Evolutionary conservation across 768 basidiomycete species (phyloP).

Genomic region (Butyriboletus loyo): DNA sequence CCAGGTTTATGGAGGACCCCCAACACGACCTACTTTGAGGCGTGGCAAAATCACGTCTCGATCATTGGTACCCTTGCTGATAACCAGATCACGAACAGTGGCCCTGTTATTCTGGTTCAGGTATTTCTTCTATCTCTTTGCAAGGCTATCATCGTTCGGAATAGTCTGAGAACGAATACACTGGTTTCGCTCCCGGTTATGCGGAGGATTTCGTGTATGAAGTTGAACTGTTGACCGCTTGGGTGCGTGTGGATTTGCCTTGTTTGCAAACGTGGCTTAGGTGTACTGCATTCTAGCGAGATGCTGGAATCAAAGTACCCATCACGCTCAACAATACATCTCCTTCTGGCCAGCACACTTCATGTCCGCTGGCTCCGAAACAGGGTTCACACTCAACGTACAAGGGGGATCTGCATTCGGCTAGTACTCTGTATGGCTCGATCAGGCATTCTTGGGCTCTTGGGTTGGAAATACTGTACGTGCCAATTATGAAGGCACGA

Average conservation of each 20-base stretch:
- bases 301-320: slow-evolving; percentile 45
- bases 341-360: slow-evolving; percentile 50
- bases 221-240: slow-evolving; percentile 31
- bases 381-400: slow-evolving; percentile 39
- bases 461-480: slow-evolving; percentile 20
- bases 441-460: slow-evolving; percentile 46
- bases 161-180: slow-evolving; percentile 57
- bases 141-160: slow-evolving; percentile 15
- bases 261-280: background rate
- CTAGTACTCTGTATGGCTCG: slow-evolving; percentile 50
- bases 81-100: slow-evolving; percentile 59
- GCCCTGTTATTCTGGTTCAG: slow-evolving; percentile 45
- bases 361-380: slow-evolving; percentile 44
- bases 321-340: slow-evolving; percentile 47
- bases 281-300: slow-evolving; percentile 29
- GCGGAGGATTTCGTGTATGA: slow-evolving; percentile 45
- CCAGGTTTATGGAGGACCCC: slow-evolving; percentile 49
- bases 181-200: slow-evolving; percentile 32
- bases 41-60: slow-evolving; percentile 57
- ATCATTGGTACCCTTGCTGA: slow-evolving; percentile 47
- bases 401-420: slow-evolving; percentile 48
- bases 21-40: slow-evolving; percentile 43
- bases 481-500: slow-evolving; percentile 14
- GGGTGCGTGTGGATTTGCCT: slow-evolving; percentile 10
- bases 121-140: slow-evolving; percentile 27